These are phyloP conservation scores for Cryphonectria nitschkei DNA, from an alignment of 2,329 filamentous ascomycete genomes.

Conservation along the genomic window DNA sequence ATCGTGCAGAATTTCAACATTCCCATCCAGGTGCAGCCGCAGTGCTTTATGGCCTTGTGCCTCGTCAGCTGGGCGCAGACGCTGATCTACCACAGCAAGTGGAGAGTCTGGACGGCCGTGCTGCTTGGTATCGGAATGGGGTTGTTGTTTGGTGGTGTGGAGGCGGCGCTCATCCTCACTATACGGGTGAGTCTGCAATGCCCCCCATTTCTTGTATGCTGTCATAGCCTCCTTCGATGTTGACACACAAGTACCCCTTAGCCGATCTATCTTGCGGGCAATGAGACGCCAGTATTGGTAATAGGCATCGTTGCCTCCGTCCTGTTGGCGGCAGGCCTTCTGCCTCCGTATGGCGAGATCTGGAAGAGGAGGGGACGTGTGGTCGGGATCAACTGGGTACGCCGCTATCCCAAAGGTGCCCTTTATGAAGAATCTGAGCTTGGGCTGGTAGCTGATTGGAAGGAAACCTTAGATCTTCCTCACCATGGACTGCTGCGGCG, in stretches of 20 bases:
- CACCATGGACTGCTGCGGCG: conserved; percentile 62
- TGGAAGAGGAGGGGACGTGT: conserved; percentile 65
- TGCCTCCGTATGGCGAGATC: conserved; percentile 65
- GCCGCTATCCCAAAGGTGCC: conserved; percentile 1
- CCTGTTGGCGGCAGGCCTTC: conserved; percentile 57
- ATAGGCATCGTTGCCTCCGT: conserved; percentile 63
- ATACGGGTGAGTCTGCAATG: conserved; percentile 48
- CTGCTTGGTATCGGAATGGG: conserved; percentile 45
- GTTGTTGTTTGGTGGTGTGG: conserved; percentile 53
- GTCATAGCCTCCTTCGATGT: not conserved
- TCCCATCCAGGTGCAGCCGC: conserved; percentile 49
- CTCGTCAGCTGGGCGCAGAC: conserved; percentile 45
- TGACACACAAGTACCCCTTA: conserved; percentile 32
- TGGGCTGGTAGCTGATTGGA: conserved; percentile 16
- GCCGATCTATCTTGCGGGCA: conserved; percentile 58
- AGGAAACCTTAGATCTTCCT: conserved; percentile 50
- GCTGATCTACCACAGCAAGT: conserved; percentile 47
- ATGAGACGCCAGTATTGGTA: conserved; percentile 56
- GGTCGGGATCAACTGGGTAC: conserved; percentile 58
- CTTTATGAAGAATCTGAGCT: not conserved
- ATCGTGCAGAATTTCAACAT: conserved; percentile 48
- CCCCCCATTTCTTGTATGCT: too few species aligned
- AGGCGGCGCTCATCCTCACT: conserved; percentile 60
- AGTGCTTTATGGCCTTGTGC: conserved; percentile 45
- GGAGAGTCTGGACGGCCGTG: conserved; percentile 51